phyloP scores from a whole-genome alignment of 2,329 filamentous ascomycete genomes.

The Clarireedia monteithiana region DNA sequence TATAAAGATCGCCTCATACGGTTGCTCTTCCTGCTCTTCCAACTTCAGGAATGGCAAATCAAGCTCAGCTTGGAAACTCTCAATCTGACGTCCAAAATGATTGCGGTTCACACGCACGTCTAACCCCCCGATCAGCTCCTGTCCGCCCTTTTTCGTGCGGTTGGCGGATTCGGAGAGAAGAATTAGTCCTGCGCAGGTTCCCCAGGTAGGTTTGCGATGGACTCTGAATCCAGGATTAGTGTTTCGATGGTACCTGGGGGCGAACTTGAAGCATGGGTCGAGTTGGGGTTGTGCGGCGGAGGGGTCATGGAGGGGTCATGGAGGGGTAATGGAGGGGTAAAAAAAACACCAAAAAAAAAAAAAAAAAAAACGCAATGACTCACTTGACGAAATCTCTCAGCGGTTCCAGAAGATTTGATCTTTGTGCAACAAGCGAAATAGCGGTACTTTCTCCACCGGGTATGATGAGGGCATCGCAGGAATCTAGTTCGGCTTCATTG shows the following conservation, averaged over 20 bases:
- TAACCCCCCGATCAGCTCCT: slow-evolving; percentile 87
- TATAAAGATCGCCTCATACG: slow-evolving; percentile 85
- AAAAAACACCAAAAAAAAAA: neutral
- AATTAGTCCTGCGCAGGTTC: slow-evolving; percentile 92
- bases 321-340: neutral
- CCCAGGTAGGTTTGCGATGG: slow-evolving; percentile 78
- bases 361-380: slow-evolving; percentile 26
- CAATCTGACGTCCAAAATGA: slow-evolving; percentile 87
- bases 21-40: slow-evolving; percentile 28
- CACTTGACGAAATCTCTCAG: slow-evolving; percentile 87
- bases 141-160: slow-evolving; percentile 80
- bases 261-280: neutral
- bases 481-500: slow-evolving; percentile 59
- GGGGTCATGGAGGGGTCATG: neutral
- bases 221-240: slow-evolving; percentile 41
- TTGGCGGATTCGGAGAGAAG: slow-evolving; percentile 83
- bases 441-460: slow-evolving; percentile 94
- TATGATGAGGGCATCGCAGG: slow-evolving; percentile 78
- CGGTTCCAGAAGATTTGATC: slow-evolving; percentile 75
- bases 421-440: slow-evolving; percentile 78
- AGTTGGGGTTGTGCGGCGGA: no score
- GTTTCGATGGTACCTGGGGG: neutral
- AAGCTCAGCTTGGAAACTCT: slow-evolving; percentile 77
- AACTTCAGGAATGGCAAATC: slow-evolving; percentile 59
- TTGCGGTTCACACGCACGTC: slow-evolving; percentile 88